phyloP scores from a whole-genome alignment of 1,139 yeast species.

The Pichia sp. region DNA sequence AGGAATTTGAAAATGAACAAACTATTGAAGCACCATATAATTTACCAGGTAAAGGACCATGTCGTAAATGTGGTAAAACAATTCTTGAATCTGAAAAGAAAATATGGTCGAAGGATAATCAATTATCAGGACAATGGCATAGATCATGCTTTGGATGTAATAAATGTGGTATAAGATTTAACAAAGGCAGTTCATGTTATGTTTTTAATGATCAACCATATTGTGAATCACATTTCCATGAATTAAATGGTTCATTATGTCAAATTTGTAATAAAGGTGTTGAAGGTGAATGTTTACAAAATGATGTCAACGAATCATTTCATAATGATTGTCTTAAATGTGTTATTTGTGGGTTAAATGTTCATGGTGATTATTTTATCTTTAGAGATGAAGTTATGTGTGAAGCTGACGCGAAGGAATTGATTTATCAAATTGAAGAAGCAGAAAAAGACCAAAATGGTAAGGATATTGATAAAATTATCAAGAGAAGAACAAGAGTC shows the following conservation, averaged over 20 bases:
- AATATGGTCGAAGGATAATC: slow-evolving; percentile 76
- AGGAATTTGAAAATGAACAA: not conserved
- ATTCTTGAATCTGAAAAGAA: slow-evolving; percentile 41
- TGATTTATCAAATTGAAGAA: slow-evolving; percentile 14
- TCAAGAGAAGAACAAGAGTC: slow-evolving; percentile 28
- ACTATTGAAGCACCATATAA: slow-evolving; percentile 21
- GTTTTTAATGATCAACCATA: slow-evolving; percentile 73
- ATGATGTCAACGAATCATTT: slow-evolving; percentile 59
- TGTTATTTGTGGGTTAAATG: slow-evolving; percentile 41
- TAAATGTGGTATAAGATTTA: slow-evolving; percentile 51
- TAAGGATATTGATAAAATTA: slow-evolving; percentile 16
- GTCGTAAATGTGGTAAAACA: slow-evolving; percentile 52
- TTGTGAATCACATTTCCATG: slow-evolving; percentile 79
- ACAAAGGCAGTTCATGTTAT: slow-evolving; percentile 65
- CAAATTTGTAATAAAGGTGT: slow-evolving; percentile 65
- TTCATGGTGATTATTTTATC: slow-evolving; percentile 50
- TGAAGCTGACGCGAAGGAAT: slow-evolving; percentile 33
- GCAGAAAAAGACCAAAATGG: slow-evolving; percentile 12
- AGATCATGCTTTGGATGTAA: slow-evolving; percentile 73
- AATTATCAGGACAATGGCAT: slow-evolving; percentile 93
- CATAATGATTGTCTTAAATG: slow-evolving; percentile 61
- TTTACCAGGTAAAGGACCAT: slow-evolving; percentile 68
- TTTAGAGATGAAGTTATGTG: slow-evolving; percentile 47
- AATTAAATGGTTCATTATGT: slow-evolving; percentile 69
- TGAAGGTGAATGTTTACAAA: slow-evolving; percentile 87